phyloP scores from a whole-genome alignment of 108 stramenopile species.

The Stephanodiscus minutulus region DNA sequence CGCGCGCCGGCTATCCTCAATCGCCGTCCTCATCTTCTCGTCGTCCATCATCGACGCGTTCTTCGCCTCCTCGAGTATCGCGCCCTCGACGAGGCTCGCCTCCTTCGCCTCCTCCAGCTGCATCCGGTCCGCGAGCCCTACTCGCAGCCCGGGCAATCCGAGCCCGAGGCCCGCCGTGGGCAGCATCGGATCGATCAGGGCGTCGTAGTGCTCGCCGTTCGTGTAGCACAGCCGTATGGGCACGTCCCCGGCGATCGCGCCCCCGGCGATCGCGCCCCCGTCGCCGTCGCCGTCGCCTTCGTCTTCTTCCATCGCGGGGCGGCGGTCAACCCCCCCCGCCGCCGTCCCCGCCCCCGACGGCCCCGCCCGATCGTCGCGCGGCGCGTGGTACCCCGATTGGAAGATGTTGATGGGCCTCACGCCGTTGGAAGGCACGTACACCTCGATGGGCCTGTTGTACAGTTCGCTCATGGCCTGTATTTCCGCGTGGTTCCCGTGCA shows the following conservation, averaged over 20 bases:
- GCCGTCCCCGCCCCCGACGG: too few species aligned
- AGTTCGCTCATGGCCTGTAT: slow-evolving; percentile 96
- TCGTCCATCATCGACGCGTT: too few species aligned
- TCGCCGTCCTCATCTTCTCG: slow-evolving; percentile 50
- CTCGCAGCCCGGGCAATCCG: slow-evolving; percentile 76
- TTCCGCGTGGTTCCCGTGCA: slow-evolving; percentile 97
- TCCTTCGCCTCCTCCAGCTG: slow-evolving; percentile 74
- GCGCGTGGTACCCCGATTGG: slow-evolving; percentile 61
- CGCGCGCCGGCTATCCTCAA: slow-evolving; percentile 52
- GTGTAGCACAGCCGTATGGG: slow-evolving; percentile 84
- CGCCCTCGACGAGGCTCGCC: slow-evolving; percentile 58
- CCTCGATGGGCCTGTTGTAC: slow-evolving; percentile 92
- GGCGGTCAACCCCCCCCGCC: too few species aligned
- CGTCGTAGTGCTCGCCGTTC: slow-evolving; percentile 89
- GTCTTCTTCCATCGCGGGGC: slow-evolving; percentile 58
- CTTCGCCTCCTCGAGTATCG: slow-evolving; percentile 55
- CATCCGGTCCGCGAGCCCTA: slow-evolving; percentile 79
- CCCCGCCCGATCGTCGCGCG: background rate
- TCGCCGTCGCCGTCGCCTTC: background rate
- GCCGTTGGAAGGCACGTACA: slow-evolving; percentile 77
- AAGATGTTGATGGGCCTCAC: slow-evolving; percentile 82
- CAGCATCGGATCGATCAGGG: slow-evolving; percentile 73
- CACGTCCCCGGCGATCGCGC: too few species aligned
- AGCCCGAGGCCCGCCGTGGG: slow-evolving; percentile 86
- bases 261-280: slow-evolving; percentile 1